Base-by-base conservation (phyloP, 192 early-diverging fungal genomes). In the Diversispora epigaea region DNA sequence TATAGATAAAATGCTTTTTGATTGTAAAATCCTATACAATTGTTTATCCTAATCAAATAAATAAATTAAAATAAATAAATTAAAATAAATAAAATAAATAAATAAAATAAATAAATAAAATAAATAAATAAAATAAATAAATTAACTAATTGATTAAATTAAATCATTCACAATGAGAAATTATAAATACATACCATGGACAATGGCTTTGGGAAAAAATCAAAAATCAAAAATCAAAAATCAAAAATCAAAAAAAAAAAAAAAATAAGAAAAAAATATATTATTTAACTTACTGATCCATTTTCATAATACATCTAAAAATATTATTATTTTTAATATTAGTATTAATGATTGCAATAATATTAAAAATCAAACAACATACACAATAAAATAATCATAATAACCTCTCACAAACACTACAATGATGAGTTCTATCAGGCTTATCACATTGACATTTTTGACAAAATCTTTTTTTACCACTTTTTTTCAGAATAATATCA, bases 351-450 rank as follows among this genome's bases (percentile, higher is more conserved):
- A 32, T 32, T 32, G 2, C 2, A 32, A 32, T 32, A 2, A 32
- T 0, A 32, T 32, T 32, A 32, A 32, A 1, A 32, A 32, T 32
- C 25, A 32, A 32, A 32, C 2, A 32, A 32, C 25, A 32, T 32
- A 32, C n/a, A 32, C 32, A 61, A 44, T 25, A 19, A 44, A 40
- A 7, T 15, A 46, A 60, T 57, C 12, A 7, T 49, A 46, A 40
- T 66, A 6, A 61, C 43, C 68, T 22, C 77, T 73, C 75, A 32
- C 69, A 71, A 5, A 71, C 61, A 50, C 61, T 57, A 63, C 81
- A 83, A 68, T 83, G 81, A 73, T 83, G 81, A n/a, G 81, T 78
- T 25, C 81, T 62, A 63, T 83, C 81, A 22, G 81, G 81, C 46
- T 83, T 83, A 50, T 73, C 76, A 52, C 75, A 72, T 75, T 80